phyloP scores from a whole-genome alignment of 805 yeast genomes.

The Candida xiaguanensis region DNA sequence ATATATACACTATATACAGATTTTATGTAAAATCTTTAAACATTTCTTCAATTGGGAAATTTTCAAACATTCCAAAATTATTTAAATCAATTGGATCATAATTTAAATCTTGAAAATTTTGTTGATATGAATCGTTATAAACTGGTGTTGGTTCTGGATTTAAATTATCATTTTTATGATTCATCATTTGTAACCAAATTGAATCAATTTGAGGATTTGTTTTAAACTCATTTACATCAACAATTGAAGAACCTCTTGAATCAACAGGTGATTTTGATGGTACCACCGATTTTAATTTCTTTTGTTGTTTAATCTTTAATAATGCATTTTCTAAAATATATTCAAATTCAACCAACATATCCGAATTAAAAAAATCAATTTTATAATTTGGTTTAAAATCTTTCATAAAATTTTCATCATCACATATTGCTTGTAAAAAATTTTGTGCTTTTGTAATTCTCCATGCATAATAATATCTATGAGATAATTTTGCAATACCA shows the following conservation, averaged over 20 bases:
- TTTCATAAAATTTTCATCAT: conserved; percentile 19
- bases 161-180: conserved; percentile 8
- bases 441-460: conserved; percentile 58
- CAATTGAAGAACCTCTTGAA: conserved; percentile 7
- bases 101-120: background rate
- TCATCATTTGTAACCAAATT: conserved; percentile 17
- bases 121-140: background rate
- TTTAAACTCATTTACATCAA: conserved; percentile 9
- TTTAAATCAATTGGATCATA: conserved; percentile 1
- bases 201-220: conserved; percentile 15
- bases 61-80: conserved; percentile 8
- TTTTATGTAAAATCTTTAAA: conserved; percentile 10
- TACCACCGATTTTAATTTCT: background rate
- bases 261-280: background rate
- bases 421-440: conserved; percentile 34
- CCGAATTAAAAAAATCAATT: conserved; percentile 9
- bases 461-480: conserved; percentile 64
- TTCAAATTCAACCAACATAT: conserved; percentile 20
- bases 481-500: conserved; percentile 42
- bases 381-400: conserved; percentile 8
- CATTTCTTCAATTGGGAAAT: conserved; percentile 12
- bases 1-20: background rate
- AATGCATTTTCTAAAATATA: conserved; percentile 20
- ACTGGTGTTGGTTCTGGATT: background rate
- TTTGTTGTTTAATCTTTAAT: conserved; percentile 12